Evolutionary conservation across 164 flowering plant genomes (phyloP), one percentile per base, ranked within the genome.

Genomic region (Vitis cinerea): DNA sequence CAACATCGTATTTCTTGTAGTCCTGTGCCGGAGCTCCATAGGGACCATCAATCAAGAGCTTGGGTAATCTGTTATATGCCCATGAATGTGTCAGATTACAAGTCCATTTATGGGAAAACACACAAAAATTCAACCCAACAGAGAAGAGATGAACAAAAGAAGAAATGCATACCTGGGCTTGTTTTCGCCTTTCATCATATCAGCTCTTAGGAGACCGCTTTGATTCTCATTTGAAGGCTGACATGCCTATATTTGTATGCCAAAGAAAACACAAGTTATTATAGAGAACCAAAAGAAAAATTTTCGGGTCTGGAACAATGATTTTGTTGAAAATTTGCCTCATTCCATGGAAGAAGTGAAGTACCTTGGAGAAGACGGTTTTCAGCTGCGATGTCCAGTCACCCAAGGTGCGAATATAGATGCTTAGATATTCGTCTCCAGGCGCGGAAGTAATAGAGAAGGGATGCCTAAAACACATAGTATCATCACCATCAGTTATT

Each of bases 371-470:
- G 78, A 87, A 89, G 61, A 82, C 64, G 48, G 72, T 47, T 71
- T 69, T 85, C 48, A 90, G 85, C 59, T 80, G 83, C 11, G 81
- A 60, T 7, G 94, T 90, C 94, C 94, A 90, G 67, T 90, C 94
- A 6, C 94, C 94, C 27, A 79, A 47, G 2, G 87, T 84, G 1
- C 92, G 78, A 16, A 90, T 88, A 61, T 90, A 90, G 27, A 88
- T 68, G 66, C 94, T 88, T 10, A 90, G 13, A 65, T 86, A 83
- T 62, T 88, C 86, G 51, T 90, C 92, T 56, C 86, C 86, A 0
- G 94, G 92, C 53, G 94, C 90, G 3, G 94, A 89, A 30, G 94
- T 89, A 15, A 89, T 83, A 6, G 91, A 89, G 72, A 90, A 90
- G 1, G 92, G 89, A 75, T 86, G 90, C 90, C 90, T 86, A 74